Base-by-base conservation (phyloP, 2,329 filamentous ascomycete genomes). In the Davidsoniella virescens region DNA sequence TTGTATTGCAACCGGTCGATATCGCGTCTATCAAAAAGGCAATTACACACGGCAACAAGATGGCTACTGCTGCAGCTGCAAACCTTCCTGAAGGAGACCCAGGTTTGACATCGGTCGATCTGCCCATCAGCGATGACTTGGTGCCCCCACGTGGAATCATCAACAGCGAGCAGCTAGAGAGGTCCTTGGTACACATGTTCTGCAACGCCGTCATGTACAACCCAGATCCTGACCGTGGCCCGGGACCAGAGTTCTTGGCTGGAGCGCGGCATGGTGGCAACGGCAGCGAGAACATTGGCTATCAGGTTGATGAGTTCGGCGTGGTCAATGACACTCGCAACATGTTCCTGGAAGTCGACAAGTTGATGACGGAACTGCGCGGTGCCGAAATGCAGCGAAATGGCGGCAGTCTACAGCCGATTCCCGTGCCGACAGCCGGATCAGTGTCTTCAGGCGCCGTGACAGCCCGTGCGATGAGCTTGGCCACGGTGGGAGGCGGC, bases 151-250 rank as follows among this genome's bases (percentile, higher is more conserved):
- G 80, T 58, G 86, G 81, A 17, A 94, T 96, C 58, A 85, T 96
- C 64, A 96, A 96, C 64, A 88, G 84, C 47, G 79, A 83, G 1
- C 92, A 96, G 62, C 72, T 96, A 14, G 90, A 96, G 64, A 86
- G 87, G 56, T 90, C 96, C 63, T 70, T 96, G 9, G 86, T 93
- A 58, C 84, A 93, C 58, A 95, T 96, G 85, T 94, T 96, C 63
- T 87, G 87, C 57, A 96, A 96, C 60, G 90, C 92, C 16, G 84
- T 95, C 64, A 96, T 98, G 92, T 98, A 94, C 70, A 96, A 96
- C 58, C 80, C 84, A 0, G 86, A 94, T 55, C 80, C 82, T 0
- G 71, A 84, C 56, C 76, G 81, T 23, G 82, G 83, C 0, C 78
- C 82, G 8, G 82, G 82, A 0, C 69, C 72, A 2, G 67, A 71